phyloP scores from a whole-genome alignment of 2,329 filamentous ascomycete genomes.

The Pestalotiopsis sp. region DNA sequence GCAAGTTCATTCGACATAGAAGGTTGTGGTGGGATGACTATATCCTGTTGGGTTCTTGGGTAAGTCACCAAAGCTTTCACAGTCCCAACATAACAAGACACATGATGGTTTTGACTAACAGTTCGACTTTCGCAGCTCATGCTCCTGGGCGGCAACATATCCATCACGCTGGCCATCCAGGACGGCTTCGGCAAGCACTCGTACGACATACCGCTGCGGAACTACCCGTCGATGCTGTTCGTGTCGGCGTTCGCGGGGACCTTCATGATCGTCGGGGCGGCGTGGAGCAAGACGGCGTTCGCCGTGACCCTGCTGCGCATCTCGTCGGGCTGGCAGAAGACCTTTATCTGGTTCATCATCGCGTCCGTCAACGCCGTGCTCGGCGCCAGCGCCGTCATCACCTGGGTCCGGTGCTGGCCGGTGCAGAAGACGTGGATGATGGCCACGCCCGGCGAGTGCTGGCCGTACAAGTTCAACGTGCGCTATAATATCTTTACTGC shows the following conservation, averaged over 20 bases:
- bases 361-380: constrained; percentile 31
- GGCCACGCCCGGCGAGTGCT: constrained; percentile 27
- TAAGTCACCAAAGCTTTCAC: constrained; percentile 6
- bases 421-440: constrained; percentile 29
- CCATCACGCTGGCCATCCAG: constrained; percentile 17
- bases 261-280: constrained; percentile 30
- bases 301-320: constrained; percentile 35
- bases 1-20: constrained; percentile 24
- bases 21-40: constrained; percentile 33
- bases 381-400: constrained; percentile 25
- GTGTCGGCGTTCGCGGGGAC: constrained; percentile 20
- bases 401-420: constrained; percentile 32
- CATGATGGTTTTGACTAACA: constrained; percentile 2
- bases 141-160: constrained; percentile 14
- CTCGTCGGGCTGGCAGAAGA: constrained; percentile 25
- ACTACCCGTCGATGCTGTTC: constrained; percentile 18
- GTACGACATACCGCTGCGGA: constrained; percentile 14
- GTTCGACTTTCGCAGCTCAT: constrained; percentile 7
- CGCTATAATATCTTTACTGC: constrained; percentile 32
- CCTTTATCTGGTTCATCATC: constrained; percentile 32
- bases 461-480: constrained; percentile 28
- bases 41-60: constrained; percentile 28
- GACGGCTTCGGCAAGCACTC: constrained; percentile 19
- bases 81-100: background rate
- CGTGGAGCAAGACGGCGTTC: constrained; percentile 38